A percentile compares a stretch with the other conserved stretches of the same genome.
phyloP scores from a whole-genome alignment of 2,329 filamentous ascomycete genomes.

The Sclerotinia spermophila region DNA sequence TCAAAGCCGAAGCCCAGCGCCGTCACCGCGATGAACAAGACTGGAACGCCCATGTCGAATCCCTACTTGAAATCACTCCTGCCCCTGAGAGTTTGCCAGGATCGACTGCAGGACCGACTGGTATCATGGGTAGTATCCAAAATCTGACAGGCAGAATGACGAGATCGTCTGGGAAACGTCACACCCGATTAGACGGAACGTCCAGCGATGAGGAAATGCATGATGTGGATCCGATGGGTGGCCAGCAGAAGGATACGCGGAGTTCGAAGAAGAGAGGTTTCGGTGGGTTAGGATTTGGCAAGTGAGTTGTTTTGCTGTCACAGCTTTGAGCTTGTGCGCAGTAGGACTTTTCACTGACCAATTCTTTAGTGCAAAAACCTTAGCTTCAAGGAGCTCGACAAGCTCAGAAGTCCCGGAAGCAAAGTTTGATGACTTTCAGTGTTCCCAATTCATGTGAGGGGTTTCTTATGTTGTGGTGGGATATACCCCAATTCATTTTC shows the following conservation, averaged over 20 bases:
- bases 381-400: background rate
- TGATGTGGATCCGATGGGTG: slow-evolving; percentile 30
- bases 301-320: slow-evolving; percentile 12
- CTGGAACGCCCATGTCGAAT: slow-evolving; percentile 33
- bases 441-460: background rate
- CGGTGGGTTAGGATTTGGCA: slow-evolving; percentile 19
- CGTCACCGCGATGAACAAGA: slow-evolving; percentile 44
- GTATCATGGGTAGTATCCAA: background rate
- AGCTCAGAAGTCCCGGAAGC: background rate
- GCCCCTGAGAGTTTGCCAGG: background rate
- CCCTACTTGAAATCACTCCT: slow-evolving; percentile 29
- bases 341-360: slow-evolving; percentile 7
- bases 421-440: background rate
- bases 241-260: slow-evolving; percentile 48
- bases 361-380: background rate
- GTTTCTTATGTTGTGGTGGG: background rate
- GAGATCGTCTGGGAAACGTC: slow-evolving; percentile 7
- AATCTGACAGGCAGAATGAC: slow-evolving; percentile 4
- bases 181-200: slow-evolving; percentile 38
- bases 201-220: slow-evolving; percentile 43
- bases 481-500: background rate
- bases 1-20: slow-evolving; percentile 56
- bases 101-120: background rate
- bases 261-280: slow-evolving; percentile 51
- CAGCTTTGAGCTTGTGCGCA: background rate